A percentile compares a stretch with the other conserved stretches of the same genome.
These are phyloP conservation scores for Lodderomyces margitis DNA, from an alignment of 1,139 yeast genomes.

Conservation along the genomic window DNA sequence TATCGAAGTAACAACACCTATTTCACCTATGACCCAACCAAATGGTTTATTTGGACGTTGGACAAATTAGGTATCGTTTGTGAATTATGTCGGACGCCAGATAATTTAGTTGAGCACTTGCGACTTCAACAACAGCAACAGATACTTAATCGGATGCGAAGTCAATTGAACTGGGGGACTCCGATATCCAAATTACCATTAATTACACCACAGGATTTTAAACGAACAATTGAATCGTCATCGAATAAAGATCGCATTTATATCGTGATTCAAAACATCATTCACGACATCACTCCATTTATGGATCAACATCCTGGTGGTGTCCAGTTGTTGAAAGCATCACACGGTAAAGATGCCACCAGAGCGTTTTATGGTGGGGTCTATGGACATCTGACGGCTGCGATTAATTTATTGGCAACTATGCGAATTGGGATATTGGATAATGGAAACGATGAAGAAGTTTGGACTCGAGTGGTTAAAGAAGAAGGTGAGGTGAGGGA, in stretches of 20 bases:
- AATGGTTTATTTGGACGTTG: conserved; percentile 52
- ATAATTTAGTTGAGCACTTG: conserved; percentile 53
- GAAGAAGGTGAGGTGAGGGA: conserved; percentile 41
- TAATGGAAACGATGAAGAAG: conserved; percentile 80
- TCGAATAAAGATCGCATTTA: conserved; percentile 39
- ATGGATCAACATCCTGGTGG: conserved; percentile 78
- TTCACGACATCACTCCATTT: conserved; percentile 73
- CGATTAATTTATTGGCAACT: conserved; percentile 66
- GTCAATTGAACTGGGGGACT: conserved; percentile 75
- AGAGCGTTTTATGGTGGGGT: conserved; percentile 75
- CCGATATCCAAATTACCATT: conserved; percentile 68
- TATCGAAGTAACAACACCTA: conserved; percentile 49
- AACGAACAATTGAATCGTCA: conserved; percentile 34
- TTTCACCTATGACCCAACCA: conserved; percentile 65
- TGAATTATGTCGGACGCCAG: conserved; percentile 41
- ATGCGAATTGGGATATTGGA: conserved; percentile 74
- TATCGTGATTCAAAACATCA: conserved; percentile 52
- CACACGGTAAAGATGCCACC: conserved; percentile 72
- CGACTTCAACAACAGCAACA: conserved; percentile 65
- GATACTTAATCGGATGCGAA: conserved; percentile 54
- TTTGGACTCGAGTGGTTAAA: conserved; percentile 60
- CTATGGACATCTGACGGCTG: conserved; percentile 72
- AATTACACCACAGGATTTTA: conserved; percentile 49
- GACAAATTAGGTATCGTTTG: conserved; percentile 39
- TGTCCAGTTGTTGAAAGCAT: conserved; percentile 53